Evolutionary conservation across 345 rosid genomes (phyloP).

Genomic region (Brassica carinata): DNA sequence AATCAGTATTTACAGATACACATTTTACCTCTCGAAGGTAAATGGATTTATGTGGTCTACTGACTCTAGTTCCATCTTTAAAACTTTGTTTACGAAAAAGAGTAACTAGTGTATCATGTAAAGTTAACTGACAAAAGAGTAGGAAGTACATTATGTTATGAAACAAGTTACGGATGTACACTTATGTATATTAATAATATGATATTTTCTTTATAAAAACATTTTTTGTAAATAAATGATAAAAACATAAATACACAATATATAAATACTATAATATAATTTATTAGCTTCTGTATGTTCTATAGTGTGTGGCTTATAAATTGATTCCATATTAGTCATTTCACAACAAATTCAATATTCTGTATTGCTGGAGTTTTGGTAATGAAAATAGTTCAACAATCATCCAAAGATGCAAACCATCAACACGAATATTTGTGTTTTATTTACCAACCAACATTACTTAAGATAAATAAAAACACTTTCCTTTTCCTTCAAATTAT

Average conservation of each 20-base stretch:
- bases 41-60: background rate
- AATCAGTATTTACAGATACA: background rate
- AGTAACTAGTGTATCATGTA: no score
- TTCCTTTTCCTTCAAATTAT: background rate
- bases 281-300: background rate
- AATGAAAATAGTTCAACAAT: conserved; percentile 17
- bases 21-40: background rate
- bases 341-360: background rate
- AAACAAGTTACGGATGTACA: no score
- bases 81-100: no score
- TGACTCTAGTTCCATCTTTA: background rate
- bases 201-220: background rate
- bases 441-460: conserved; percentile 4
- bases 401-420: conserved; percentile 10
- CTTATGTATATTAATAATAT: background rate
- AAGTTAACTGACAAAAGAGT: no score
- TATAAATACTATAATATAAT: background rate
- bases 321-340: no score
- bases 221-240: background rate
- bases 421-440: conserved; percentile 6
- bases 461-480: background rate
- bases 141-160: no score
- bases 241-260: background rate
- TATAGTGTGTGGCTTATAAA: no score
- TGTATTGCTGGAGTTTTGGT: background rate